A percentile compares a stretch with the other conserved stretches of the same genome.
phyloP scores from a whole-genome alignment of 331 rosid species.

The Cydonia oblonga region DNA sequence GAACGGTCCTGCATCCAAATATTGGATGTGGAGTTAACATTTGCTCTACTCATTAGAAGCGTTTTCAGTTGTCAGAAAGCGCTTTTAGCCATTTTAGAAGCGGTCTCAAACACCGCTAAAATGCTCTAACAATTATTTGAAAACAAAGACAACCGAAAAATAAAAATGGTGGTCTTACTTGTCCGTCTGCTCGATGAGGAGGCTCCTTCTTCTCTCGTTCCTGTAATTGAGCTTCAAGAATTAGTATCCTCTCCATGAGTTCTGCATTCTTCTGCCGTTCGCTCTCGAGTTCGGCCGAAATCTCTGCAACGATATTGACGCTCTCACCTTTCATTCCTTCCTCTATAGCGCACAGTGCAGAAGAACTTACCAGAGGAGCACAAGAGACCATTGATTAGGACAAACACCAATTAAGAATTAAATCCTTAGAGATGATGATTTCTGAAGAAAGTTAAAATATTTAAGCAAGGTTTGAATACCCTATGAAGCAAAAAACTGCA shows the following conservation, averaged over 20 bases:
- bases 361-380: slow-evolving; percentile 43
- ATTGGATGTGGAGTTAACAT: too few relatives aligned
- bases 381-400: slow-evolving; percentile 46
- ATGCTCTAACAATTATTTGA: too few relatives aligned
- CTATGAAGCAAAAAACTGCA: slow-evolving; percentile 1
- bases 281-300: slow-evolving; percentile 57
- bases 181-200: slow-evolving; percentile 12
- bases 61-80: too few relatives aligned
- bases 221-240: slow-evolving; percentile 67
- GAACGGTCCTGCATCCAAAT: too few relatives aligned
- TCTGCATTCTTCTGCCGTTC: slow-evolving; percentile 67
- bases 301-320: slow-evolving; percentile 29
- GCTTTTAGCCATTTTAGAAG: neutral
- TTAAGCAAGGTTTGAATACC: neutral
- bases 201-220: slow-evolving; percentile 26
- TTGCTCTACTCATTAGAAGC: too few relatives aligned
- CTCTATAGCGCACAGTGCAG: slow-evolving; percentile 42
- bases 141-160: too few relatives aligned
- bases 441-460: neutral
- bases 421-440: too few relatives aligned
- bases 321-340: slow-evolving; percentile 44
- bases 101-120: neutral
- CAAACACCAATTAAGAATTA: too few relatives aligned
- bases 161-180: slow-evolving; percentile 48
- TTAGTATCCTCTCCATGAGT: slow-evolving; percentile 55